Evolutionary conservation across 768 basidiomycete genomes (phyloP).

Genomic region (Lactifluus pinguis): DNA sequence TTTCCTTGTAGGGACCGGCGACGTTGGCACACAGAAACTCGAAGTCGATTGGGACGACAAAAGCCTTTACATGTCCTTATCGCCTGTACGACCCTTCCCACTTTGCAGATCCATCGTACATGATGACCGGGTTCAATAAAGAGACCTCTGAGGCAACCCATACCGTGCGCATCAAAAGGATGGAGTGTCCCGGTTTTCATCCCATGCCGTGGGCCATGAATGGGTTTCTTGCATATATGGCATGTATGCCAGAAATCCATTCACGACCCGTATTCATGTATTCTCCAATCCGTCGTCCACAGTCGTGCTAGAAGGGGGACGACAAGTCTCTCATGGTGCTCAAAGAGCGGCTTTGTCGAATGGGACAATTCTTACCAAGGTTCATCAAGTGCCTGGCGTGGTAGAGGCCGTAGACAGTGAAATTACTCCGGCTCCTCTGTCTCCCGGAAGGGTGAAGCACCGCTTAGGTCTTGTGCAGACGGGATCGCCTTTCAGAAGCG

Average conservation of each 20-base stretch:
- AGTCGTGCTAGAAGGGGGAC: not conserved
- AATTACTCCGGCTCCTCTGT: not conserved
- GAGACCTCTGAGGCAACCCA: not conserved
- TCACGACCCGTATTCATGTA: not conserved
- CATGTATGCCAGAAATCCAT: not conserved
- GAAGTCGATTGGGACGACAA: too few species aligned
- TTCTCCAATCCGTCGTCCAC: not conserved
- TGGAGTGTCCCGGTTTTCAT: not conserved
- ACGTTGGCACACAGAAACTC: too few species aligned
- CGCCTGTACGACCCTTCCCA: not conserved
- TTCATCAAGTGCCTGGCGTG: constrained; percentile 3
- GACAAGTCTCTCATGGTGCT: not conserved
- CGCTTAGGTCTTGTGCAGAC: not conserved
- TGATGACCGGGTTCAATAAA: not conserved
- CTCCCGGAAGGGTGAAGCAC: not conserved
- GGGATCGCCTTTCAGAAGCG: not conserved
- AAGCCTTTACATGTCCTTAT: not conserved
- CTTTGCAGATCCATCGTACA: not conserved
- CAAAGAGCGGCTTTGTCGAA: not conserved
- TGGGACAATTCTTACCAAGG: not conserved
- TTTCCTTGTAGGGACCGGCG: too few species aligned
- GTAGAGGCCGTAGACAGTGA: not conserved
- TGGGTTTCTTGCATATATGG: too few species aligned
- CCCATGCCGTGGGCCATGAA: not conserved
- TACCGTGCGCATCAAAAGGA: not conserved